phyloP scores from a whole-genome alignment of 2,329 filamentous ascomycete genomes.

The Ophiocordyceps camponoti-leonardi region DNA sequence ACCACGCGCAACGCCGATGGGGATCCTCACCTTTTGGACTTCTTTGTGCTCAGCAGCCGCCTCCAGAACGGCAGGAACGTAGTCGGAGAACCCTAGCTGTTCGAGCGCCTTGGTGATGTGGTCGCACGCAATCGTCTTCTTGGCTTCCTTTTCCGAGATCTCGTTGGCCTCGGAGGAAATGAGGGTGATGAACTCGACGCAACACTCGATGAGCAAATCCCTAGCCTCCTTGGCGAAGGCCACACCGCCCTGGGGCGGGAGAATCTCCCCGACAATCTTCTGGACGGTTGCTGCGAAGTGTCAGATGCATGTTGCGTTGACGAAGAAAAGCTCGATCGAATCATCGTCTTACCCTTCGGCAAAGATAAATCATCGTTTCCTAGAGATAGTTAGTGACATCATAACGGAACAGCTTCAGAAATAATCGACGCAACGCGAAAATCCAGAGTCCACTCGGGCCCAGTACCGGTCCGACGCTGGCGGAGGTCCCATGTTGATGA shows the following conservation, averaged over 20 bases:
- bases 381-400: conserved; percentile 19
- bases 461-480: conserved; percentile 11
- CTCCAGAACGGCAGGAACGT: conserved; percentile 72
- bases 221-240: conserved; percentile 90
- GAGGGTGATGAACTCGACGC: conserved; percentile 96
- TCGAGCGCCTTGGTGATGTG: conserved; percentile 92
- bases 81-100: conserved; percentile 82
- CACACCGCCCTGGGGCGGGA: conserved; percentile 56
- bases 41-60: conserved; percentile 88
- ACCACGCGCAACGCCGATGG: too few species aligned
- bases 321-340: not conserved
- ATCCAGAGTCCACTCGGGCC: conserved; percentile 8
- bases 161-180: conserved; percentile 98
- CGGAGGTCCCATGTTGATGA: not conserved
- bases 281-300: conserved; percentile 43
- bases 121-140: conserved; percentile 97
- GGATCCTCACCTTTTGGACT: conserved; percentile 55
- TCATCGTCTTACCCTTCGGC: conserved; percentile 36
- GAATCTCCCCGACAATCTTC: conserved; percentile 86
- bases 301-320: conserved; percentile 8
- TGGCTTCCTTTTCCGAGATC: conserved; percentile 95
- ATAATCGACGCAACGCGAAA: conserved; percentile 4
- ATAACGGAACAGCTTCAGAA: not conserved
- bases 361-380: conserved; percentile 47
- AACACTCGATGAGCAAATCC: conserved; percentile 93